phyloP scores from a whole-genome alignment of 768 basidiomycete species.

The Calocybe gangraenosa region DNA sequence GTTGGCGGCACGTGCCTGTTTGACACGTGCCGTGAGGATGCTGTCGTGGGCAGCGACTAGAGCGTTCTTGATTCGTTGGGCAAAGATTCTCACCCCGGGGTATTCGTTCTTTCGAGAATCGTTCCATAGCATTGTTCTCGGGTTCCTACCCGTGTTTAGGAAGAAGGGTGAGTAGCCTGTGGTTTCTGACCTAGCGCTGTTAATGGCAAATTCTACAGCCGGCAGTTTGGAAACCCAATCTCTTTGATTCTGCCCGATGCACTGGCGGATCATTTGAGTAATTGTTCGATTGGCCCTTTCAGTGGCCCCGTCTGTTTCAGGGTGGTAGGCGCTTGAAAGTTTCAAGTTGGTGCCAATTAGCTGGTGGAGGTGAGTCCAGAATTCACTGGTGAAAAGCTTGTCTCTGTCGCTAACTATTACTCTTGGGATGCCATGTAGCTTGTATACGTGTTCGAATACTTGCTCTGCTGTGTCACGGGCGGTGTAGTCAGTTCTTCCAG shows the following conservation, averaged over 20 bases:
- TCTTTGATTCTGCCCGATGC: not conserved
- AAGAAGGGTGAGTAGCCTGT: not conserved
- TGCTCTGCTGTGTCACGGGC: too few relatives aligned
- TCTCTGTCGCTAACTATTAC: not conserved
- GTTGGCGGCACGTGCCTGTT: too few relatives aligned
- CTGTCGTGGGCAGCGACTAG: not conserved
- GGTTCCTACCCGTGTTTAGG: too few relatives aligned
- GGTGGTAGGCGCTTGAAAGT: too few relatives aligned
- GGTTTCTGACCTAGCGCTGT: not conserved
- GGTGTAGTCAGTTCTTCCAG: not conserved
- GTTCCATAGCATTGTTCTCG: not conserved
- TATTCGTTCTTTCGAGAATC: not conserved
- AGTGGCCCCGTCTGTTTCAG: too few relatives aligned
- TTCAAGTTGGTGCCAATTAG: not conserved
- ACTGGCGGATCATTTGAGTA: not conserved
- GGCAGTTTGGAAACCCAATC: not conserved
- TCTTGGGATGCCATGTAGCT: not conserved
- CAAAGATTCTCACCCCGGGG: not conserved
- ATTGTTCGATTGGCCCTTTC: too few relatives aligned
- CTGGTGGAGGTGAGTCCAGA: not conserved
- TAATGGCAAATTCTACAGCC: not conserved
- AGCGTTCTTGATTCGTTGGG: too few relatives aligned
- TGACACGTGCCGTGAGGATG: too few relatives aligned
- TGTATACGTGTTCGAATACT: too few relatives aligned
- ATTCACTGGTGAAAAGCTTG: not conserved